phyloP scores from a whole-genome alignment of 139 green algal species.

The Pleodorina starrii region DNA sequence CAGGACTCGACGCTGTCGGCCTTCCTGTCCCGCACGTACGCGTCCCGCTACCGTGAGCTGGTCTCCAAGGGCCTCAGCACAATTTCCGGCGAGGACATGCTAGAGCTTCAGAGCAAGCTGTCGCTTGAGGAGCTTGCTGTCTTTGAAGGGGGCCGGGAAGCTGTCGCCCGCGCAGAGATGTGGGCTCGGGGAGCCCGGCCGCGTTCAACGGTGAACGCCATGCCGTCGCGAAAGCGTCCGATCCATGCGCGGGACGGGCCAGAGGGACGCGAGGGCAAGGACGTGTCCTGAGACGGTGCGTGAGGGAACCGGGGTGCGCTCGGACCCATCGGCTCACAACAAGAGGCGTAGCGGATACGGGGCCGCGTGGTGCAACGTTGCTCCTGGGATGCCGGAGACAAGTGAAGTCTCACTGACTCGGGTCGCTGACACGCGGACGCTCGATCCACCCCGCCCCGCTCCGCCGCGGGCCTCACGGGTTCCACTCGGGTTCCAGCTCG shows the following conservation, averaged over 20 bases:
- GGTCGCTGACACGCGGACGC: too few species aligned
- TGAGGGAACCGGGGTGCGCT: too few species aligned
- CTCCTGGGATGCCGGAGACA: too few species aligned
- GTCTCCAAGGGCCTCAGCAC: conserved; percentile 62
- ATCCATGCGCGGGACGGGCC: neutral
- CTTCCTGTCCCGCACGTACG: conserved; percentile 56
- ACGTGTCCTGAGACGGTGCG: too few species aligned
- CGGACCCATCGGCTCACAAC: too few species aligned
- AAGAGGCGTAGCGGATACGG: too few species aligned
- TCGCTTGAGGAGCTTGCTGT: conserved; percentile 64
- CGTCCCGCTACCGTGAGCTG: conserved; percentile 60
- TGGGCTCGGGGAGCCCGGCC: conserved; percentile 45
- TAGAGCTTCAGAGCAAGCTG: conserved; percentile 65
- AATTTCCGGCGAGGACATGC: conserved; percentile 59
- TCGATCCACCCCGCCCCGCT: too few species aligned
- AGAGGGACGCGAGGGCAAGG: too few species aligned
- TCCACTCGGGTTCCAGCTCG: too few species aligned
- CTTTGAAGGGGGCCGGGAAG: conserved; percentile 58
- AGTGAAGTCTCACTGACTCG: too few species aligned
- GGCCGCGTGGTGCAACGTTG: too few species aligned
- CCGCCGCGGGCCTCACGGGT: too few species aligned
- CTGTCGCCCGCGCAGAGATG: conserved; percentile 22
- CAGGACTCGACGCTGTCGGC: conserved; percentile 50
- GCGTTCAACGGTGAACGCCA: neutral
- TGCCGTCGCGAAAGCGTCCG: neutral